These are phyloP conservation scores for Haplosporangium sp. DNA, from an alignment of 371 early-diverging fungal species.

Conservation along the genomic window DNA sequence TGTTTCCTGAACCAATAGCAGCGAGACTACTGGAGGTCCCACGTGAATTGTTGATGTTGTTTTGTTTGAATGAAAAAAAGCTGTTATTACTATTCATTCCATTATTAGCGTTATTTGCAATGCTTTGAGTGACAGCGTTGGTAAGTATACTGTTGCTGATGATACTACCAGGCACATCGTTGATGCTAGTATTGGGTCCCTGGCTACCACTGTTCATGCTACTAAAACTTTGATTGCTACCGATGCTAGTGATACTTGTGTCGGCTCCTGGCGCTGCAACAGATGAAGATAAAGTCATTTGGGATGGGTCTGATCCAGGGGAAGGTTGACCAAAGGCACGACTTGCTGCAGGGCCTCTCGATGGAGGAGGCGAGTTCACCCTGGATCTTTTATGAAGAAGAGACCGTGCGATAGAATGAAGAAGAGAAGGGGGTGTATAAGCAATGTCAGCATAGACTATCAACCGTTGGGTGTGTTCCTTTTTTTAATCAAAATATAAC, in stretches of 20 bases:
- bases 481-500: no score
- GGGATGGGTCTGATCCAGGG: conserved; percentile 2
- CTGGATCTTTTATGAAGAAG: conserved; percentile 8
- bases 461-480: no score
- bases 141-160: conserved; percentile 46
- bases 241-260: conserved; percentile 35
- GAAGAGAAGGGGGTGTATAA: no score
- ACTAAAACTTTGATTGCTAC: conserved; percentile 30
- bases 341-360: conserved; percentile 11
- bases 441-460: no score
- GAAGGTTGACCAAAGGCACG: conserved; percentile 18
- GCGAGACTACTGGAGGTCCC: conserved; percentile 13
- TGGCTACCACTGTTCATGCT: conserved; percentile 18
- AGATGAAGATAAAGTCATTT: background rate
- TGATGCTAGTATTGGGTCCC: conserved; percentile 13
- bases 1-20: background rate
- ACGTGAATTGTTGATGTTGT: background rate
- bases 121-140: conserved; percentile 32
- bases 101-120: background rate
- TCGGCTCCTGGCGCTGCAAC: conserved; percentile 18
- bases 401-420: no score
- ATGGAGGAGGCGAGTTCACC: conserved; percentile 15
- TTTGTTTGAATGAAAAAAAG: conserved; percentile 32
- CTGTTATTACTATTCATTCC: conserved; percentile 46
- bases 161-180: conserved; percentile 20